Conservation (phyloP, 1,284 basidiomycete genomes). For the Boletus smithii region DNA sequence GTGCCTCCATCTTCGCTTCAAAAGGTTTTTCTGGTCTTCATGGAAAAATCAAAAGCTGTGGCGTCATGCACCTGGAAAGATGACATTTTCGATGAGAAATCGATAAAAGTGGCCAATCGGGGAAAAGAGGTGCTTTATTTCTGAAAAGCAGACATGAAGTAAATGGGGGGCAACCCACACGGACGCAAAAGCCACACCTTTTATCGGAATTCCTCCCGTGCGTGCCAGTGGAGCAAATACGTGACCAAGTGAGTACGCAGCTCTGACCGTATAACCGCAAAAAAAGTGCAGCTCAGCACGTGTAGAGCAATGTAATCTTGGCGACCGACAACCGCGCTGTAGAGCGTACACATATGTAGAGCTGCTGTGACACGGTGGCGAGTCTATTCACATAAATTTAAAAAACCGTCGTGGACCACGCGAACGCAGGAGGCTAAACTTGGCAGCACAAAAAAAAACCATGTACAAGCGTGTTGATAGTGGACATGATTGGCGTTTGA, state of each 20-base stretch:
- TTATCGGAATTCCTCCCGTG: background rate
- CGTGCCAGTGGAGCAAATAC: background rate
- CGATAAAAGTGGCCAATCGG: slow-evolving; percentile 1
- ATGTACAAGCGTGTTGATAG: background rate
- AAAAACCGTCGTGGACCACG: background rate
- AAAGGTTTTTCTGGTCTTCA: background rate
- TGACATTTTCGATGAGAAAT: background rate
- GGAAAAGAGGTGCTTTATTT: background rate
- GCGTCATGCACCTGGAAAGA: background rate
- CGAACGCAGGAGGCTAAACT: slow-evolving; percentile 2
- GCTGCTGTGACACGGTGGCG: background rate
- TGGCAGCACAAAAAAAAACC: background rate
- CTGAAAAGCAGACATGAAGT: background rate
- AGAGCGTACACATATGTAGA: background rate
- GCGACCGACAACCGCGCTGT: too few species aligned
- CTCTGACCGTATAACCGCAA: background rate
- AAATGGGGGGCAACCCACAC: slow-evolving; percentile 1
- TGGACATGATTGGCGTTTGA: slow-evolving; percentile 29
- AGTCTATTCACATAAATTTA: background rate
- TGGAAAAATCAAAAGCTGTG: background rate
- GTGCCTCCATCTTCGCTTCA: background rate
- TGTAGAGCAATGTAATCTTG: background rate
- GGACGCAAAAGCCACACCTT: background rate
- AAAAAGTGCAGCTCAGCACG: background rate
- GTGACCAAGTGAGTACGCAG: background rate